A percentile compares a stretch with the other conserved stretches of the same genome.
Conservation (phyloP, 2,329 filamentous ascomycete genomes). For the Monilinia polystroma region DNA sequence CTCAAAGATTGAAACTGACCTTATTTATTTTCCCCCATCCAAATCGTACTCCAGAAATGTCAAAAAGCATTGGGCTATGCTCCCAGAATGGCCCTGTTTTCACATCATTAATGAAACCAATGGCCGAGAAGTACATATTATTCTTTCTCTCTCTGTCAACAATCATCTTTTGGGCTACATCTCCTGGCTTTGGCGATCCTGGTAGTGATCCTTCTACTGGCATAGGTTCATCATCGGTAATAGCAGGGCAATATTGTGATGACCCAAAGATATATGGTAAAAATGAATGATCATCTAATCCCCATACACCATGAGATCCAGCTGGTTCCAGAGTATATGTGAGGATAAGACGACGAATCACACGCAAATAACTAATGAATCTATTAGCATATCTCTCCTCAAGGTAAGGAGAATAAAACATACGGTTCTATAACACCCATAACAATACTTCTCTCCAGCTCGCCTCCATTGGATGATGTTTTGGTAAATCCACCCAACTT, state of each 20-base stretch:
- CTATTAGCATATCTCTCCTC: conserved; percentile 21
- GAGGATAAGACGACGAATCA: conserved; percentile 79
- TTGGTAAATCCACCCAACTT: conserved; percentile 77
- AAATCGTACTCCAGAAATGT: conserved; percentile 85
- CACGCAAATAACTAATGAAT: conserved; percentile 64
- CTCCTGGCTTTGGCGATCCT: conserved; percentile 67
- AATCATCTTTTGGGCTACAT: conserved; percentile 62
- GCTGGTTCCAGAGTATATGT: conserved; percentile 94
- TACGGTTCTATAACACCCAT: conserved; percentile 80
- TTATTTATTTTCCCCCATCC: conserved; percentile 99
- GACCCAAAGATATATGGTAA: conserved; percentile 93
- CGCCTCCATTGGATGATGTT: conserved; percentile 47
- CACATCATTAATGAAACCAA: conserved; percentile 96
- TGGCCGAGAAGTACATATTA: conserved; percentile 92
- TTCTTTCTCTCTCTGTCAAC: conserved; percentile 63
- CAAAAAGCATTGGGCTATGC: conserved; percentile 90
- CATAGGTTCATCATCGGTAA: conserved; percentile 61
- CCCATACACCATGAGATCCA: conserved; percentile 96
- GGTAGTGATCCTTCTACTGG: conserved; percentile 76
- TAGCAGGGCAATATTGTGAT: conserved; percentile 79
- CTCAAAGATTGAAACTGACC: conserved; percentile 42
- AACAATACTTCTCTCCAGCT: conserved; percentile 76
- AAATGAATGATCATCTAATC: conserved; percentile 95
- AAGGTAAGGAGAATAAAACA: conserved; percentile 42
- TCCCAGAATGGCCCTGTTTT: conserved; percentile 97